These are phyloP conservation scores for Scheffersomyces titani DNA, from an alignment of 1,139 yeast species.

Conservation along the genomic window DNA sequence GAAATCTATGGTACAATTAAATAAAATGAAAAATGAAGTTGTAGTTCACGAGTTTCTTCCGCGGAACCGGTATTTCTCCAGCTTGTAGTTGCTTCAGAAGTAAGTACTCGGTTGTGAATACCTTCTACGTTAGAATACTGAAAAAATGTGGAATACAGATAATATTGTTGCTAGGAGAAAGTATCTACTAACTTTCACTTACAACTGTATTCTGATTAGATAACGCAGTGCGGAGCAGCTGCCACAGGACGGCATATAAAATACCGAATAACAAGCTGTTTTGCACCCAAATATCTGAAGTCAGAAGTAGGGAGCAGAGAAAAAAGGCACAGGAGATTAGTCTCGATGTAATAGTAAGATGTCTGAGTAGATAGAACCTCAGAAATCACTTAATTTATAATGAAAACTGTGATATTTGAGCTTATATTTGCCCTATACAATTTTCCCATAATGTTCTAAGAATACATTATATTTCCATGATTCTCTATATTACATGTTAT, in stretches of 20 bases:
- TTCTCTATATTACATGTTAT: slow-evolving; percentile 1
- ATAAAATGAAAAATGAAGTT: no score
- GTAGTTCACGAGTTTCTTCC: background rate
- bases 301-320: background rate
- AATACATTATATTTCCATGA: background rate
- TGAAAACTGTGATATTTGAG: background rate
- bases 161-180: background rate
- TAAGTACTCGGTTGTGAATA: background rate
- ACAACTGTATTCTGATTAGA: background rate
- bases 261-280: background rate
- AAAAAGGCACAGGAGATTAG: background rate
- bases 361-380: no score
- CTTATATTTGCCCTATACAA: background rate
- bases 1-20: background rate
- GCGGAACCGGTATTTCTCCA: background rate
- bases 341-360: background rate
- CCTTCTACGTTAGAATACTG: background rate
- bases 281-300: background rate
- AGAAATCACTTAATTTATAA: no score
- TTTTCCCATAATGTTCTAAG: background rate
- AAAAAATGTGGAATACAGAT: background rate
- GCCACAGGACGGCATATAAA: background rate
- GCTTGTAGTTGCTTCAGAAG: background rate
- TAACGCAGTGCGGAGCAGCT: background rate
- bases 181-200: background rate